Base-by-base conservation (phyloP, 2,329 filamentous ascomycete species). In the Sclerotiophoma versabilis region DNA sequence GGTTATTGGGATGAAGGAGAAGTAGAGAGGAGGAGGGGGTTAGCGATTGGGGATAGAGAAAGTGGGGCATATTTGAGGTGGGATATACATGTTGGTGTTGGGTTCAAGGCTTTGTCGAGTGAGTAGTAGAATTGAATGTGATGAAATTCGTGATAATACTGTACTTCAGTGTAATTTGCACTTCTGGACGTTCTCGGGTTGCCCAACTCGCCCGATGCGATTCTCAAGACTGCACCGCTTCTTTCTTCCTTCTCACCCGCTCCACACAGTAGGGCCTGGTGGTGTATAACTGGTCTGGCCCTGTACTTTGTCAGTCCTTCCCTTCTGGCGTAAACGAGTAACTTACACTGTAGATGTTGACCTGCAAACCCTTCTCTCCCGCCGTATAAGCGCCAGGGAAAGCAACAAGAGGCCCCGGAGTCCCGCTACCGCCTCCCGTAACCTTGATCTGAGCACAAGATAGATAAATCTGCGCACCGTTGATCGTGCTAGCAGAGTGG, bases 401-500 rank as follows among this genome's bases (percentile, higher is more conserved):
- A 38, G 71, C 64, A 12, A 75, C 75, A n/a, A 77, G 59, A 2
- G 76, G 75, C 0, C 62, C 51, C 1, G 77, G 77, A 5, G 42
- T 67, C 39, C 74, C 75, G 39, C 54, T 72, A 2, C 76, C 76
- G 17, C 71, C 69, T 9, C 74, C 73, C 11, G 68, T 71, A 42
- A 81, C 74, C 55, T 74, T 74, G 46, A 81, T 57, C 70, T 81
- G 79, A 0, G 75, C 77, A 62, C 79, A 81, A 4, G 72, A 72
- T 41, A 79, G 75, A 63, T 81, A 81, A 60, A 81, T 77, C 65
- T 81, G 74, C 3, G 74, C 74, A 12, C 74, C 73, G 6, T 65
- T 64, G n/a, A 58, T 39, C 11, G 56, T 51, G 36, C 62, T 58
- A 4, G 74, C 77, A 43, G 71, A 67, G 57, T 79, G 78, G 27